Percentiles rank a stretch among this genome's conserved stretches.
These are phyloP conservation scores for Nicotiana paniculata DNA, from an alignment of 257 asterid genomes.

Conservation along the genomic window DNA sequence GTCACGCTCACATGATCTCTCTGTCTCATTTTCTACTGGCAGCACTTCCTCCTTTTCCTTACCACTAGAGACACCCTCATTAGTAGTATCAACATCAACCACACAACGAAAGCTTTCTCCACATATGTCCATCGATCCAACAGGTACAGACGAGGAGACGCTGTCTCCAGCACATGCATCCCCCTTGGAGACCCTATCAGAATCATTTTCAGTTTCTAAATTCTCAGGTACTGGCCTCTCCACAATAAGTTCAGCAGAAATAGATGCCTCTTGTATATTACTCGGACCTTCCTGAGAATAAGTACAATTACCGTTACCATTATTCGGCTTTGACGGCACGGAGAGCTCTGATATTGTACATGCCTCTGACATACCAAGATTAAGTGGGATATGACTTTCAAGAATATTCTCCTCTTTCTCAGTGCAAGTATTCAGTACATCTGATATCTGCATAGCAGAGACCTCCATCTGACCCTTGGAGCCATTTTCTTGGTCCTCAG, in stretches of 20 bases:
- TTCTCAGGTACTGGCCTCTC: constrained; percentile 28
- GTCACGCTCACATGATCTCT: neutral
- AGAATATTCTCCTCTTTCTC: constrained; percentile 24
- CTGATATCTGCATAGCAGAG: constrained; percentile 16
- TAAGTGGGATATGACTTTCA: constrained; percentile 23
- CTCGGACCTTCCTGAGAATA: constrained; percentile 22
- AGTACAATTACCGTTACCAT: constrained; percentile 11
- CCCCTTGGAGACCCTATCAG: constrained; percentile 22
- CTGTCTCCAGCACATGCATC: constrained; percentile 24
- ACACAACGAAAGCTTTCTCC: constrained; percentile 18
- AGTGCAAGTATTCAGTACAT: constrained; percentile 23
- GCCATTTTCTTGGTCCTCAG: neutral
- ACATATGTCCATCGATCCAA: constrained; percentile 27
- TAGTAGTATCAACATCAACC: constrained; percentile 22
- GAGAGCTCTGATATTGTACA: constrained; percentile 1
- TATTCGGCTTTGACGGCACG: neutral
- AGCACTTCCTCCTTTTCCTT: constrained; percentile 15
- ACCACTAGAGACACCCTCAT: constrained; percentile 22
- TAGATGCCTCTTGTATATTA: constrained; percentile 11
- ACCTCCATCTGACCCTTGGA: constrained; percentile 19
- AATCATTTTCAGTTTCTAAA: constrained; percentile 22
- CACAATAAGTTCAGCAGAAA: constrained; percentile 20
- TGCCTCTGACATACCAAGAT: constrained; percentile 5
- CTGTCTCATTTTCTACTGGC: constrained; percentile 18
- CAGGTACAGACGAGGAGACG: constrained; percentile 21